phyloP scores from a whole-genome alignment of 768 basidiomycete species.

The Russula earlei region DNA sequence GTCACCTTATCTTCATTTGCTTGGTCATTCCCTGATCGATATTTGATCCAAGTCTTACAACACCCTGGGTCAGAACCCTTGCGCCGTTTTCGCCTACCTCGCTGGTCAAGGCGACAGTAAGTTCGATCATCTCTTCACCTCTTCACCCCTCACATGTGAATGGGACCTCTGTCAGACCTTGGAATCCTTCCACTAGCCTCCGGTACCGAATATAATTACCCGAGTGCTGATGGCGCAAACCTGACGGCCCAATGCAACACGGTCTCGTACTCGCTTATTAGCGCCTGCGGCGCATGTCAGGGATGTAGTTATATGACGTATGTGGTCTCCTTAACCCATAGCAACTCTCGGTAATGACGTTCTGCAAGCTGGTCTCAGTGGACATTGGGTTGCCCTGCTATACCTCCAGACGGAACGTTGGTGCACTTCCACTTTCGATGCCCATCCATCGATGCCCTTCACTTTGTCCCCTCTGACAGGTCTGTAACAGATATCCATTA shows the following conservation, averaged over 20 bases:
- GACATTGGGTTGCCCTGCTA: neutral
- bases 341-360: neutral
- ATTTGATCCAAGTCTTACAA: neutral
- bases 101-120: neutral
- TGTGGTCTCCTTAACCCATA: neutral
- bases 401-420: neutral
- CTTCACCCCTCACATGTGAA: neutral
- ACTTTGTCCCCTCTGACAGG: neutral
- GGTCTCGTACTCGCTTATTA: neutral
- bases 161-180: neutral
- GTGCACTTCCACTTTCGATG: neutral
- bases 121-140: neutral
- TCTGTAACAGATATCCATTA: neutral
- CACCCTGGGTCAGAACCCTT: constrained; percentile 2
- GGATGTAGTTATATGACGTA: neutral
- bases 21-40: neutral
- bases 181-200: no score
- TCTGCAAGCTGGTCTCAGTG: neutral
- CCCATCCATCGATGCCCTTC: no score
- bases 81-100: constrained; percentile 1
- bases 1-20: no score
- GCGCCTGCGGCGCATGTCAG: constrained; percentile 4
- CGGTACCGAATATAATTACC: no score
- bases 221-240: no score
- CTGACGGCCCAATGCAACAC: constrained; percentile 1